Evolutionary conservation across 2,329 filamentous ascomycete species (phyloP), one percentile per base, ranked within the genome.

Genomic region (Aspergillus sp.): DNA sequence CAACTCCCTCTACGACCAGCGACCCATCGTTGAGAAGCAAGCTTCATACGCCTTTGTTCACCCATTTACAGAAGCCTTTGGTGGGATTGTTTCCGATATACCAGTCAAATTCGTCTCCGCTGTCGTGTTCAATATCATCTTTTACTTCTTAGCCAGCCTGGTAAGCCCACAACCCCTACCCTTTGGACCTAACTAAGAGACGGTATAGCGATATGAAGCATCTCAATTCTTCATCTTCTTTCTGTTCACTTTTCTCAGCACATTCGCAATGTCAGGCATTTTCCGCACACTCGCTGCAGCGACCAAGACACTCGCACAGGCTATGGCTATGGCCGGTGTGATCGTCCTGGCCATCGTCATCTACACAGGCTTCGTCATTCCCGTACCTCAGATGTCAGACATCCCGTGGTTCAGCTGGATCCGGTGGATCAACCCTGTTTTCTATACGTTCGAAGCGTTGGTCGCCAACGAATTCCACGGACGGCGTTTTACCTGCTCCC

Each of bases 21-120:
- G 92, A 32, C 88, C 90, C 3, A 95, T 97, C 61, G 89, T 97
- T 54, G 91, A 96, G 67, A 97, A 97, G 70, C 92, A 97, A 64
- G 78, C 81, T 47, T 86, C 88, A 50, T 97, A 96, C 67, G 91
- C 91, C 7, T 81, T 97, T 19, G 96, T 96, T 61, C 92, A 96
- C 68, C 91, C 93, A 0, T 92, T 88, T 6, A 86, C 91, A 14
- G 91, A 97, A 77, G 90, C 91, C 13, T 80, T 91, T 52, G 86
- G 89, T 0, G 93, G 89, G 3, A 93, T 96, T 83, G 74, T 97
- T 19, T 87, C 85, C 52, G 92, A 97, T 64, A 75, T 97, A 72
- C 92, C 92, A 0, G 89, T 91, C 72, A 96, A 94, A 70, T 75
- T 96, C 17, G 46, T 75, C 17, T 91, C 91, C 59, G 76, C 84